phyloP scores from a whole-genome alignment of 75 land plant genomes.

The Selaginella tamariscina region DNA sequence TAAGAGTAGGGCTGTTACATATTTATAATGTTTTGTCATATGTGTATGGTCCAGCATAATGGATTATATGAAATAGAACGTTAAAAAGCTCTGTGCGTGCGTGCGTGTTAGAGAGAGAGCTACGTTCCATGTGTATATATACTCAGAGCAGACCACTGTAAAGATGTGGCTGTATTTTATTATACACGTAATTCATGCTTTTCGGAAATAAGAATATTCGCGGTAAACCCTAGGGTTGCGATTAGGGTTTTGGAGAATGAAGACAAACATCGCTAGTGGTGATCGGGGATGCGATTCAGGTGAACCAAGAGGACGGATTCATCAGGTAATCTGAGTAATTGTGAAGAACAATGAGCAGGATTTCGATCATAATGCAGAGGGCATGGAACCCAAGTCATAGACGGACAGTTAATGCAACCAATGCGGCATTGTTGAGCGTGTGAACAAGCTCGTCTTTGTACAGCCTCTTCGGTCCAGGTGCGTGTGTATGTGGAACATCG shows the following conservation, averaged over 20 bases:
- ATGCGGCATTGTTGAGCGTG: slow-evolving; percentile 89
- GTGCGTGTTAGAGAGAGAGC: too few relatives aligned
- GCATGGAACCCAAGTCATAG: slow-evolving; percentile 64
- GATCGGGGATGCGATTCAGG: slow-evolving; percentile 65
- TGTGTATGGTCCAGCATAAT: too few relatives aligned
- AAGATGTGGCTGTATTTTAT: too few relatives aligned
- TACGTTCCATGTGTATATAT: too few relatives aligned
- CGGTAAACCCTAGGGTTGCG: not conserved
- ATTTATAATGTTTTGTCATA: too few relatives aligned
- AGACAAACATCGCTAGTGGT: not conserved
- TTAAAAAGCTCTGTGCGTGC: too few relatives aligned
- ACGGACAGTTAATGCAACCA: slow-evolving; percentile 61
- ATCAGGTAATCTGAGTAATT: slow-evolving; percentile 44
- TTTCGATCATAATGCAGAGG: slow-evolving; percentile 35
- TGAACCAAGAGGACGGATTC: slow-evolving; percentile 61
- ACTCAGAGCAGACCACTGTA: too few relatives aligned
- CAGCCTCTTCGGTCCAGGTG: slow-evolving; percentile 68
- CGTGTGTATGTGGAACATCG: too few relatives aligned
- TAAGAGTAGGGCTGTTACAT: too few relatives aligned
- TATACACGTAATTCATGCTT: too few relatives aligned
- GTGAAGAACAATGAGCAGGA: not conserved
- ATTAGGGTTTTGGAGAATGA: not conserved
- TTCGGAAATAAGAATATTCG: too few relatives aligned
- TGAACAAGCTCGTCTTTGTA: slow-evolving; percentile 82
- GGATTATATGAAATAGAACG: too few relatives aligned